These are phyloP conservation scores for Kodamaea derodonti DNA, from an alignment of 1,139 yeast species.

Conservation along the genomic window DNA sequence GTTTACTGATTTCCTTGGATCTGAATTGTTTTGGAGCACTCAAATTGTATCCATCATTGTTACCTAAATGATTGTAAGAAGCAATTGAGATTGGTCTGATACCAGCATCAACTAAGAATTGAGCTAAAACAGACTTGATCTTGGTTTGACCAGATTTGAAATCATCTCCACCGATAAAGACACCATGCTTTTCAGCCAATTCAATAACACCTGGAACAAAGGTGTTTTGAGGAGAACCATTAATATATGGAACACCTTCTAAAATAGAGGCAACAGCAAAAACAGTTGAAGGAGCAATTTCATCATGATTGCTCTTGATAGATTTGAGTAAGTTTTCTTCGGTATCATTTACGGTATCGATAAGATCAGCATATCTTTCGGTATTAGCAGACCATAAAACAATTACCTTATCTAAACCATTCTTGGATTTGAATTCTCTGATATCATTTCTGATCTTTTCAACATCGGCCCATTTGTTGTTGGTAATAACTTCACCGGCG, in stretches of 20 bases:
- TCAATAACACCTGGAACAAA: conserved; percentile 94
- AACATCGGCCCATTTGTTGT: conserved; percentile 85
- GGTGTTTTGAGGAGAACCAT: conserved; percentile 97
- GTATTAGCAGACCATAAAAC: conserved; percentile 98
- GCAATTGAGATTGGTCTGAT: conserved; percentile 92
- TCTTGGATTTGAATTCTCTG: conserved; percentile 67
- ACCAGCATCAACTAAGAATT: conserved; percentile 95
- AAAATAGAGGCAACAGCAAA: conserved; percentile 91
- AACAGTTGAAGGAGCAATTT: conserved; percentile 85
- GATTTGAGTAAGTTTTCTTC: conserved; percentile 73
- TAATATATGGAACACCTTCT: conserved; percentile 85
- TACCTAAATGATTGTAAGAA: conserved; percentile 93
- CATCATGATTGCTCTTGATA: conserved; percentile 74
- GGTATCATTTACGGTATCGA: conserved; percentile 82
- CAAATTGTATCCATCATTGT: conserved; percentile 92
- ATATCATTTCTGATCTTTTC: conserved; percentile 84
- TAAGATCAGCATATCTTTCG: conserved; percentile 81
- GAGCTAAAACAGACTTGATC: conserved; percentile 91
- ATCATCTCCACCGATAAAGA: conserved; percentile 95
- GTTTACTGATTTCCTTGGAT: conserved; percentile 91
- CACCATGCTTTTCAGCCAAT: conserved; percentile 72
- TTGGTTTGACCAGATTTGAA: conserved; percentile 97
- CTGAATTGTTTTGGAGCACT: conserved; percentile 91
- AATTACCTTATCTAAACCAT: conserved; percentile 79
- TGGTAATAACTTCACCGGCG: conserved; percentile 49